These are phyloP conservation scores for Leptographium wingfieldii DNA, from an alignment of 2,329 filamentous ascomycete genomes.

Conservation along the genomic window DNA sequence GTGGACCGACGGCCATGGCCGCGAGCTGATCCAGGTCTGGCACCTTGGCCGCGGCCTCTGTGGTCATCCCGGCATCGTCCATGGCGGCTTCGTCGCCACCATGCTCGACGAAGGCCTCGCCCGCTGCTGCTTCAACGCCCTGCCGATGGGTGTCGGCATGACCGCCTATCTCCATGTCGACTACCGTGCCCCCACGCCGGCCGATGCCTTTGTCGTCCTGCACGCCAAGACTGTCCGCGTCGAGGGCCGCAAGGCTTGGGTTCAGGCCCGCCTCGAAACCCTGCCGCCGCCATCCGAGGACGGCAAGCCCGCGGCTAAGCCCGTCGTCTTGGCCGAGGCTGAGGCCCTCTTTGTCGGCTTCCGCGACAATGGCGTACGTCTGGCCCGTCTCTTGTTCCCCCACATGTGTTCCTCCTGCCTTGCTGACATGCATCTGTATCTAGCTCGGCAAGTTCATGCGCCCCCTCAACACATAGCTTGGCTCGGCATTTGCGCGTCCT, in stretches of 20 bases:
- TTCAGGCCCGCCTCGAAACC: constrained; percentile 75
- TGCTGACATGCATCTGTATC: background rate
- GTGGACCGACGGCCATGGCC: constrained; percentile 60
- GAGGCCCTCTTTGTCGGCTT: constrained; percentile 62
- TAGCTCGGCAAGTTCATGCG: constrained; percentile 1
- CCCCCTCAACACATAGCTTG: background rate
- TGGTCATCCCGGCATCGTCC: constrained; percentile 81
- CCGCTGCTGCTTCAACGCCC: constrained; percentile 72
- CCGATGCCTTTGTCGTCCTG: constrained; percentile 64
- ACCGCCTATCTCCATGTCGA: constrained; percentile 77
- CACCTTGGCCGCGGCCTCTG: constrained; percentile 73
- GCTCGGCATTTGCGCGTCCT: background rate
- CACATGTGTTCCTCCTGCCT: no score
- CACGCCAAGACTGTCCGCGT: constrained; percentile 70
- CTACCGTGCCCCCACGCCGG: constrained; percentile 70
- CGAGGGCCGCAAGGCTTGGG: constrained; percentile 90
- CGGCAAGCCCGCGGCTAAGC: constrained; percentile 36
- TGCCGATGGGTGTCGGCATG: constrained; percentile 75
- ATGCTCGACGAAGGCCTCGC: constrained; percentile 84
- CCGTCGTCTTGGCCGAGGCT: constrained; percentile 64
- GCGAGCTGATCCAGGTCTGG: constrained; percentile 56
- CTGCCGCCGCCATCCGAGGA: constrained; percentile 39
- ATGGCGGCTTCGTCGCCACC: constrained; percentile 85
- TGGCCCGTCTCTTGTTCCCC: background rate
- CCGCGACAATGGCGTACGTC: constrained; percentile 39